phyloP scores from a whole-genome alignment of 2,329 filamentous ascomycete species.

The Berkeleyomyces rouxiae region DNA sequence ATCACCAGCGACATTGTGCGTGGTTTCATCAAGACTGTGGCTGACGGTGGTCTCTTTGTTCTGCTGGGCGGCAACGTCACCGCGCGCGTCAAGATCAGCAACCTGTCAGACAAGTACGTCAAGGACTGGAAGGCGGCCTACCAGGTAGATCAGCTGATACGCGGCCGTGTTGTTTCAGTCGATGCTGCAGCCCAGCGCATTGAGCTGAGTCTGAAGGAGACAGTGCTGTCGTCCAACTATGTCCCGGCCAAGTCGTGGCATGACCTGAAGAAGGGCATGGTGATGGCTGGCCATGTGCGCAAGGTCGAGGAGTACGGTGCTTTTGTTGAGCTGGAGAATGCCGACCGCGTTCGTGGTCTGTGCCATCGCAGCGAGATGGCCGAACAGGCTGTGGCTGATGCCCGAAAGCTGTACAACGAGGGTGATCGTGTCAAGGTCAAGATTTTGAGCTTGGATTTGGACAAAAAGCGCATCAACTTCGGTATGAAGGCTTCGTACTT shows the following conservation, averaged over 20 bases:
- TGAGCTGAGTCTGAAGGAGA: conserved; percentile 76
- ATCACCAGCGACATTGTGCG: conserved; percentile 64
- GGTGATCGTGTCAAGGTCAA: conserved; percentile 90
- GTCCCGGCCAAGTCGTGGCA: conserved; percentile 53
- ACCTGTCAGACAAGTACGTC: conserved; percentile 77
- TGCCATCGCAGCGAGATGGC: conserved; percentile 90
- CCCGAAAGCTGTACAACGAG: conserved; percentile 75
- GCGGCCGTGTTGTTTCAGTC: conserved; percentile 62
- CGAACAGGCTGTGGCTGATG: conserved; percentile 63
- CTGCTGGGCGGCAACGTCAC: conserved; percentile 65
- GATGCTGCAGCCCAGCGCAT: conserved; percentile 54
- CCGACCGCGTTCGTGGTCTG: conserved; percentile 75
- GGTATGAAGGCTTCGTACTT: conserved; percentile 90
- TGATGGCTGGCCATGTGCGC: conserved; percentile 76
- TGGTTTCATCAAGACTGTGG: conserved; percentile 81
- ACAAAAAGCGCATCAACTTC: conserved; percentile 69
- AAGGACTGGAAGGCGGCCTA: conserved; percentile 93
- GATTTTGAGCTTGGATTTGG: conserved; percentile 58
- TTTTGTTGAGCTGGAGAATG: conserved; percentile 80
- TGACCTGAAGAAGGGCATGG: conserved; percentile 64
- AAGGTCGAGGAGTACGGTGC: conserved; percentile 93
- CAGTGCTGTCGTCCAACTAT: conserved; percentile 65
- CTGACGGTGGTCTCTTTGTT: conserved; percentile 80
- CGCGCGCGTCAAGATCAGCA: conserved; percentile 68
- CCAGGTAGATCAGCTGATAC: conserved; percentile 77